Evolutionary conservation across 257 asterid species (phyloP), one percentile per base, ranked within the genome.

Genomic region (Salvia rosmarinus): DNA sequence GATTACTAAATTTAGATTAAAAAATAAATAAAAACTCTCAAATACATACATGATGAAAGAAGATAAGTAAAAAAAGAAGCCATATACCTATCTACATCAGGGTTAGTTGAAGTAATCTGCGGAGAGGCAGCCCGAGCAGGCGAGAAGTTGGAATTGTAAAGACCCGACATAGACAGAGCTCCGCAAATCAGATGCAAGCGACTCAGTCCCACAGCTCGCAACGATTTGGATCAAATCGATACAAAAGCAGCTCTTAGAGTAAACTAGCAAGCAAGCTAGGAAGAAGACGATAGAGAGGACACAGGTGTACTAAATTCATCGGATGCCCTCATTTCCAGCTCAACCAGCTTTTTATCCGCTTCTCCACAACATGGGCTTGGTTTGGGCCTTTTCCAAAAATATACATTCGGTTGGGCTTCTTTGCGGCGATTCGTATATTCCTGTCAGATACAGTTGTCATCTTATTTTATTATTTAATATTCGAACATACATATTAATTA

Each of bases 61-160:
- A 20, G 13, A 23, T 23, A 8, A 8, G 30, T 21, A 3, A 52
- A 10, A 51, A 9, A 52, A 55, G 61, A 51, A 51, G 57, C 57
- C 9, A 16, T 3, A 17, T 37, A 91, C 98, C 91, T 83, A 75
- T 92, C 98, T 10, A 86, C 82, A 87, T 90, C 98, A 17, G 88
- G 77, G 51, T 84, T 35, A 50, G 66, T 79, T 83, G 96, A 81
- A 77, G 95, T 85, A 79, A 88, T 85, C 84, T 90, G 97, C 0
- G 97, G 97, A 74, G 96, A 92, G 23, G 79, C 92, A 72, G 96
- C 89, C 81, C 98, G 85, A 21, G 98, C 96, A 60, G 95, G 98
- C 52, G 97, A 92, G 81, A 90, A 92, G 83, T 85, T 87, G 51
- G 89, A 77, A 71, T 87, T 88, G 82, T 90, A 92, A 54, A 85